Base-by-base conservation (phyloP, 2,329 filamentous ascomycete genomes). In the Scedosporium boydii region DNA sequence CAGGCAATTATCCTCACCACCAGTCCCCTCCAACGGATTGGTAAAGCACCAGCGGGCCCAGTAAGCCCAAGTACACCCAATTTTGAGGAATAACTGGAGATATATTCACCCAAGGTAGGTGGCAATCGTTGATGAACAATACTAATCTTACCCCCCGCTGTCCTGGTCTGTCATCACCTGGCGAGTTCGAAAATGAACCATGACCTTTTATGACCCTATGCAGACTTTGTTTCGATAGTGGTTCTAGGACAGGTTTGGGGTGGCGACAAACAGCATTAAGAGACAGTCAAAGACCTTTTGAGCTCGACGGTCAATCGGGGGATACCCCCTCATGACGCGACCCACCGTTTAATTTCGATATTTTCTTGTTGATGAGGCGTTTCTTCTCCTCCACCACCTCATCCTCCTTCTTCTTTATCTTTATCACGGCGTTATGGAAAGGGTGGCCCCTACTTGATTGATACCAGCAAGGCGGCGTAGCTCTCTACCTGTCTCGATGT, bases 71-170 rank as follows among this genome's bases (percentile, higher is more conserved):
- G 10, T 29, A 14, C 23, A 10, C 18, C 12, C 21, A 14, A 55
- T 23, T 18, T 27, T 55, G 5, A 27, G 38, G n/a, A 6, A 53
- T 23, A n/a, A 42, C 23, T 51, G 38, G n/a, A 55, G 10, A 9
- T n/a, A 48, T 42, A 41, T 46, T 53, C 53, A 18, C 57, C n/a
- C 18, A 44, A 65, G 64, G 64, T 65, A 65, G 63, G 64, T 46
- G 42, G 56, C 29, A 21, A 26, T 44, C 23, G 26, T 56, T 59
- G 58, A 59, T 64, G 16, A 58, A 59, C 55, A 18, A 18, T 63
- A 65, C 60, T 65, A 55, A 55, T 23, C 51, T 23, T 21, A 6
- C 21, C 18, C 18, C 21, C 21, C 23, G 7, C 12, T 27, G 18
- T 27, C 18, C 18, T 55, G 18, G 51, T 3, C 21, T 1, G 21